Base-by-base conservation (phyloP, 768 basidiomycete species). In the Hemileccinum impolitum region DNA sequence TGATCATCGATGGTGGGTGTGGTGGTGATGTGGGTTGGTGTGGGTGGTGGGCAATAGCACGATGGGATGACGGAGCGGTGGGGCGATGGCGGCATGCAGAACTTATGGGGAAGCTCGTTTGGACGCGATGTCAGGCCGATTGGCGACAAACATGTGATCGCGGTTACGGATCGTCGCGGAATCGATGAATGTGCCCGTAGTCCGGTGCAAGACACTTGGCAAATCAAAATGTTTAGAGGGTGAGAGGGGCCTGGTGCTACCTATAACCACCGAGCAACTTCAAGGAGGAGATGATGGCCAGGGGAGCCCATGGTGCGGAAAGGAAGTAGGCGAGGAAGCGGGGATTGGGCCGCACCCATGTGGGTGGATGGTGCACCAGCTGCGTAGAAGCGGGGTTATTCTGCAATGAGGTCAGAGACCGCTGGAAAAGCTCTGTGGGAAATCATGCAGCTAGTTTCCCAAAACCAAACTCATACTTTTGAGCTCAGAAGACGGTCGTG, bases 111-210 rank as follows among this genome's bases (percentile, higher is more conserved):
- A 38, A 3, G n/a, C 9, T 13, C n/a, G 21, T 21, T 39, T 39
- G 31, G 46, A 34, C 18, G 19, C 11, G 10, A 11, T 21, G 21
- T 30, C 31, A n/a, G 21, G 5, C 30, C 18, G n/a, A 25, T 17
- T 17, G 6, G 12, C 25, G 36, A 38, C 26, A 12, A 46, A 39
- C 28, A 28, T 30, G 45, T 21, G 45, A 38, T 31, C 11, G 26
- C 19, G 14, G n/a, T 26, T 6, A 40, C 47, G 47, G 47, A 42
- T 35, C 47, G 47, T 48, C 40, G 10, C 47, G 40, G 34, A 34
- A 42, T 26, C 34, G 40, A 17, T 42, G 10, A 23, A 30, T 14
- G 8, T 19, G 7, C 4, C 43, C 34, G 34, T 30, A 44, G 43
- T 15, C 8, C 35, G 17, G 35, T 17, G 12, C 18, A 38, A 8